A percentile compares a stretch with the other conserved stretches of the same genome.
Conservation (phyloP, 2,329 filamentous ascomycete genomes). For the Xylogone sp. region DNA sequence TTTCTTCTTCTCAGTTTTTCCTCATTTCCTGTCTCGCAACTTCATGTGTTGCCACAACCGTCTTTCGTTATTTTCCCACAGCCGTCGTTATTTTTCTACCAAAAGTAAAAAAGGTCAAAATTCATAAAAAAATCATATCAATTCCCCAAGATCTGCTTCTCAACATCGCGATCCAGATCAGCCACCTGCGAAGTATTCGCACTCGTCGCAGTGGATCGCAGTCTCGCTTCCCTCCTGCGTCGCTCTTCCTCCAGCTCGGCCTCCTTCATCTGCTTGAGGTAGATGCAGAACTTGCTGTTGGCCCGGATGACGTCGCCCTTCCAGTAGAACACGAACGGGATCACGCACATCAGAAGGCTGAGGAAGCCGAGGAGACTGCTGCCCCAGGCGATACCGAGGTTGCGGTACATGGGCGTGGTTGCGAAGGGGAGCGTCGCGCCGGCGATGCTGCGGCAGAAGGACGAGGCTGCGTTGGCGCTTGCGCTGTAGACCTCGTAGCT, state of each 20-base stretch:
- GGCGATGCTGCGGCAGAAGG: slow-evolving; percentile 33
- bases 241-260: slow-evolving; percentile 20
- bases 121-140: too few species aligned
- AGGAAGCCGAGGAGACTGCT: slow-evolving; percentile 46
- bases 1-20: too few species aligned
- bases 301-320: slow-evolving; percentile 43
- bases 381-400: slow-evolving; percentile 40
- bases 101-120: too few species aligned
- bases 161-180: not conserved
- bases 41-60: too few species aligned
- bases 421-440: slow-evolving; percentile 45
- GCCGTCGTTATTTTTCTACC: too few species aligned
- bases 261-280: slow-evolving; percentile 35
- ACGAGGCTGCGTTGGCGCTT: slow-evolving; percentile 44
- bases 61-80: too few species aligned
- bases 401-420: slow-evolving; percentile 40
- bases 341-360: slow-evolving; percentile 41
- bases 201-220: not conserved
- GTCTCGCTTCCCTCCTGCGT: slow-evolving; percentile 7
- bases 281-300: slow-evolving; percentile 45
- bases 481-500: slow-evolving; percentile 56
- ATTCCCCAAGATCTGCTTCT: not conserved
- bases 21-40: too few species aligned
- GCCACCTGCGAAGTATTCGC: not conserved
- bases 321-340: slow-evolving; percentile 48